A percentile compares a stretch with the other conserved stretches of the same genome.
Evolutionary conservation across 352 stramenopile species (phyloP).

Genomic region (Phytophthora megakarya): DNA sequence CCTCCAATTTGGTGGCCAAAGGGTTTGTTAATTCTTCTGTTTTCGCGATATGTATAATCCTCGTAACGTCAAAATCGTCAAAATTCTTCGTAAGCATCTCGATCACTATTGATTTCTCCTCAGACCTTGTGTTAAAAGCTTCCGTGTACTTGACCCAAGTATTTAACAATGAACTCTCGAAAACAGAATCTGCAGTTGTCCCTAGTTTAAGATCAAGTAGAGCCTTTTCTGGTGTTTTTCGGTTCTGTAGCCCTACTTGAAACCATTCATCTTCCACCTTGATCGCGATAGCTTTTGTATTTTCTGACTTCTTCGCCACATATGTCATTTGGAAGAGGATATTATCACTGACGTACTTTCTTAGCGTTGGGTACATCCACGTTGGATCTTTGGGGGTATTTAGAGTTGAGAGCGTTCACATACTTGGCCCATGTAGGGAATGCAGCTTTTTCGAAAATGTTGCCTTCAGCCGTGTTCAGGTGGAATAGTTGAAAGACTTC

Average conservation of each 20-base stretch:
- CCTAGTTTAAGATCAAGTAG: background rate
- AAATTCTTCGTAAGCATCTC: background rate
- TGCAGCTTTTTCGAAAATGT: background rate
- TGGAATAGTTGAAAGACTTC: no score
- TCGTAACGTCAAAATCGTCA: background rate
- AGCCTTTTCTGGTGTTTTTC: constrained; percentile 1
- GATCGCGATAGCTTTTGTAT: background rate
- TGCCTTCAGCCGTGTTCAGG: background rate
- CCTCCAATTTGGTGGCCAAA: background rate
- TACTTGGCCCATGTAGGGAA: no score
- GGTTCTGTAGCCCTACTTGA: background rate
- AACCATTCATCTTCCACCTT: background rate
- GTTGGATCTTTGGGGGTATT: no score
- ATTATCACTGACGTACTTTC: no score
- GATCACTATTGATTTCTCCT: constrained; percentile 1
- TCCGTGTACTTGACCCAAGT: constrained; percentile 4
- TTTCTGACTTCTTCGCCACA: background rate
- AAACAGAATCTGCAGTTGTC: background rate
- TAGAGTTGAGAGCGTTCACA: no score
- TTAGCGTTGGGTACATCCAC: no score
- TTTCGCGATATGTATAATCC: background rate
- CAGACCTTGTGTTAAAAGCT: background rate
- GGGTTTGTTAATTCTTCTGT: background rate
- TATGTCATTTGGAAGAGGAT: no score
- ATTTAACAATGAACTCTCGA: background rate